phyloP scores from a whole-genome alignment of 345 rosid genomes.

The Kandelia obovata region DNA sequence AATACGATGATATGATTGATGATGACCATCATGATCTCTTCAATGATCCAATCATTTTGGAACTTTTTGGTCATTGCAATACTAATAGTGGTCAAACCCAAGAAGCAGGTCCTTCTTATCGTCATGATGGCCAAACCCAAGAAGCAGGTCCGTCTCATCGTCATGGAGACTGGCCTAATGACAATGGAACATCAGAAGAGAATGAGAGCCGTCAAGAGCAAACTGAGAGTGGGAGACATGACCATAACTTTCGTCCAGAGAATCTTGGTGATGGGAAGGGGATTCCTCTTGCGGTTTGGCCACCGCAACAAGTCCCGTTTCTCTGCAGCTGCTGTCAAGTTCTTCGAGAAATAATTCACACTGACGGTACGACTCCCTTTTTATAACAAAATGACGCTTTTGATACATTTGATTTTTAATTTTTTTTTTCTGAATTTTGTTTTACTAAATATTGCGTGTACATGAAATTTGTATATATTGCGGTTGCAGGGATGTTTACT shows the following conservation, averaged over 20 bases:
- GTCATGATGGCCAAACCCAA: neutral
- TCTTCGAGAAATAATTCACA: slow-evolving; percentile 46
- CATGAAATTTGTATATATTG: neutral
- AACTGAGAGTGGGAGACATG: neutral
- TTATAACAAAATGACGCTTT: neutral
- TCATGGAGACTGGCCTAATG: neutral
- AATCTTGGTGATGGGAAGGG: neutral
- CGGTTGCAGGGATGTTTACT: slow-evolving; percentile 23
- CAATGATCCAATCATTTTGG: slow-evolving; percentile 30
- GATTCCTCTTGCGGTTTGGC: slow-evolving; percentile 23
- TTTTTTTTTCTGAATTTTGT: neutral
- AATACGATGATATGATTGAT: neutral
- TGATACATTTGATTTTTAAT: neutral
- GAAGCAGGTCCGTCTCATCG: slow-evolving; percentile 13
- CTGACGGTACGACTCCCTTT: slow-evolving; percentile 35
- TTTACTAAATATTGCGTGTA: neutral
- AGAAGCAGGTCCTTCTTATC: slow-evolving; percentile 14
- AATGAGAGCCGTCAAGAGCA: neutral
- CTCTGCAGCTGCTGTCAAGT: slow-evolving; percentile 46
- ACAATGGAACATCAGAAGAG: neutral
- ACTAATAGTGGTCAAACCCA: neutral
- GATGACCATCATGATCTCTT: slow-evolving; percentile 14
- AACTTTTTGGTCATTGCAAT: neutral
- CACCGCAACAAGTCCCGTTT: slow-evolving; percentile 28
- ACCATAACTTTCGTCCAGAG: neutral